A percentile compares a stretch with the other conserved stretches of the same genome.
These are phyloP conservation scores for Saccharomycopsis oosterbeekiorum DNA, from an alignment of 805 yeast genomes.

Conservation along the genomic window DNA sequence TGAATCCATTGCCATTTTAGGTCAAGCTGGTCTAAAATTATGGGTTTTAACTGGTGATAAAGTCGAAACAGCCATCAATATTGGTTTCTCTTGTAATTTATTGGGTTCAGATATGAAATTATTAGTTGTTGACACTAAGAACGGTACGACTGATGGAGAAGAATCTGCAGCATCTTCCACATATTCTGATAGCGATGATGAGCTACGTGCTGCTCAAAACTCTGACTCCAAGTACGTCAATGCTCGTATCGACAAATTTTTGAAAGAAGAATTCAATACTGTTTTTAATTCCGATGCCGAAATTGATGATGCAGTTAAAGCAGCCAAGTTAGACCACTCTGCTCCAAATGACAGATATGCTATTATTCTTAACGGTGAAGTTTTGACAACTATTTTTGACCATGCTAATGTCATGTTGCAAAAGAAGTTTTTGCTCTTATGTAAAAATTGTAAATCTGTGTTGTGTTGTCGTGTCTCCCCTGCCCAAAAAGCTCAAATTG, in stretches of 20 bases:
- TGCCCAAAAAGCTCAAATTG: constrained; percentile 72
- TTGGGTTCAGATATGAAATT: constrained; percentile 60
- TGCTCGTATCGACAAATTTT: constrained; percentile 33
- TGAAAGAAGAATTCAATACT: constrained; percentile 38
- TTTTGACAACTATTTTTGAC: constrained; percentile 38
- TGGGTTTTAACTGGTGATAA: constrained; percentile 83
- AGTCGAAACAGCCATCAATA: constrained; percentile 75
- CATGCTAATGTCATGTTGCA: constrained; percentile 28
- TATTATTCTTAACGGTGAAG: constrained; percentile 62
- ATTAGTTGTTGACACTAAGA: constrained; percentile 41
- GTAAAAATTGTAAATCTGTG: constrained; percentile 72
- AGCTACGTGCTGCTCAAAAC: neutral
- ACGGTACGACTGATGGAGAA: constrained; percentile 23
- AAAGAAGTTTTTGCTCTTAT: constrained; percentile 53
- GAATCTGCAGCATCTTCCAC: constrained; percentile 17
- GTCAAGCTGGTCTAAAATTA: constrained; percentile 65
- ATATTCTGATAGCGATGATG: neutral
- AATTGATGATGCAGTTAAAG: constrained; percentile 35
- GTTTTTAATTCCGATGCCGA: constrained; percentile 33
- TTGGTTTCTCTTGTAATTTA: constrained; percentile 71
- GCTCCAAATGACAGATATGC: constrained; percentile 53
- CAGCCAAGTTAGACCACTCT: constrained; percentile 51
- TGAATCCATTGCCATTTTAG: constrained; percentile 53
- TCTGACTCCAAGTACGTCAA: constrained; percentile 17
- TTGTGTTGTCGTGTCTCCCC: constrained; percentile 80